Base-by-base conservation (phyloP, 164 flowering plant genomes). In the Tetrastigma voinierianum region DNA sequence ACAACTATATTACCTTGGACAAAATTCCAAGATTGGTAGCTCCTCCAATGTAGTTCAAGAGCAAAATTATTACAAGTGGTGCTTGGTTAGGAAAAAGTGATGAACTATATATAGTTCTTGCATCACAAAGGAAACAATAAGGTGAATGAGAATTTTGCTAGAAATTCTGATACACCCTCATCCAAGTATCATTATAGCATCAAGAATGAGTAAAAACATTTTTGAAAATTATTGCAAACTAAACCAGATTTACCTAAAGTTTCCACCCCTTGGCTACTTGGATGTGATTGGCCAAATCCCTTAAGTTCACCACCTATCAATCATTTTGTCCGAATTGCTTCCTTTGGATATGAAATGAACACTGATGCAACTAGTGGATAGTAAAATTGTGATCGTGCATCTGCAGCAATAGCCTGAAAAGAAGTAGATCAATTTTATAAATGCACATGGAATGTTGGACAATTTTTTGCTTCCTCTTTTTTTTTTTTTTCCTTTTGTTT, bases 271-370 rank as follows among this genome's bases (percentile, higher is more conserved):
- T 92, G 97, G 82, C 88, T 87, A 51, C 97, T 96, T 12, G 98
- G 98, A 80, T 90, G 96, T 86, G 92, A 83, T 77, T 95, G 97
- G 24, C 98, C 98, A 76, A 95, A 95, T 60, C 98, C 98, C 75
- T 86, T 92, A 0, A 92, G 90, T 70, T 92, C 89, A 68, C 96
- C 96, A 79, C 87, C 91, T 46, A 90, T 84, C 78, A 92, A 74
- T 76, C 97, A 76, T 63, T 92, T 96, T 49, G 73, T 61, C 48
- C 88, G 78, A 72, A 95, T 85, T 55, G 96, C 96, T 71, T 86
- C 94, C 72, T 83, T 77, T 25, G 97, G 90, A 75, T 95, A 95
- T 51, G 97, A 92, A 57, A 95, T 64, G 43, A 96, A 76, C 67
- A 95, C 97, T 58, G 90, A 90, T 63, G 98, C 97, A 67, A 95